Evolutionary conservation across 2,329 filamentous ascomycete species (phyloP), one percentile per base, ranked within the genome.

Genomic region (Fusarium bactridioides): DNA sequence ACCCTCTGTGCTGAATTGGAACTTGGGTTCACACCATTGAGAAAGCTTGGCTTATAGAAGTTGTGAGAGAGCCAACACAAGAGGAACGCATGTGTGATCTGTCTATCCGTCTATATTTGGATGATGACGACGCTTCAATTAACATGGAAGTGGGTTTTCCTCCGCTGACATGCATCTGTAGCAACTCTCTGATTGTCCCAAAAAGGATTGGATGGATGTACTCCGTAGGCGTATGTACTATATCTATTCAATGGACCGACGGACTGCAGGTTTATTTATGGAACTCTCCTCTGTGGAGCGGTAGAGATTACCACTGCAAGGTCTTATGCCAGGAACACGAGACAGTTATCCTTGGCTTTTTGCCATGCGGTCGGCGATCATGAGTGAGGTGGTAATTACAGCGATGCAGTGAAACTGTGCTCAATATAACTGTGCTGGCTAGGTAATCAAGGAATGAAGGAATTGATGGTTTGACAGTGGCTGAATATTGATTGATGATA

Each of bases 241-340:
- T 67, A 35, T 63, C 37, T 73, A 38, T 61, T 40, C 58, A 27
- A 27, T 57, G 29, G 56, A 53, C 55, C 31, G 31, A 16, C 31
- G 54, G 47, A 37, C 55, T 57, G 41, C 41, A 31, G 43, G 38
- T 58, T 73, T 73, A 73, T 73, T 73, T 73, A 73, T 73, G 70
- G 70, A 60, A 73, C 60, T 50, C 41, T 67, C 33, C 41, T 40
- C 41, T 55, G 70, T 73, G 70, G 70, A 71, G 54, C 58, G 19
- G 55, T 27, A 58, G 51, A 73, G 61, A 73, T 70, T 70, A 68
- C 67, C 44, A 68, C 58, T 68, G 47, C 48, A 64, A 71, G 44
- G 45, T 71, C 55, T 59, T 59, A 41, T 55, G 62, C 61, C 37
- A 72, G 47, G 61, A 44, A 59, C 64, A 65, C 45, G 60, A 57